These are phyloP conservation scores for Linum tenue DNA, from an alignment of 345 rosid genomes.

Conservation along the genomic window DNA sequence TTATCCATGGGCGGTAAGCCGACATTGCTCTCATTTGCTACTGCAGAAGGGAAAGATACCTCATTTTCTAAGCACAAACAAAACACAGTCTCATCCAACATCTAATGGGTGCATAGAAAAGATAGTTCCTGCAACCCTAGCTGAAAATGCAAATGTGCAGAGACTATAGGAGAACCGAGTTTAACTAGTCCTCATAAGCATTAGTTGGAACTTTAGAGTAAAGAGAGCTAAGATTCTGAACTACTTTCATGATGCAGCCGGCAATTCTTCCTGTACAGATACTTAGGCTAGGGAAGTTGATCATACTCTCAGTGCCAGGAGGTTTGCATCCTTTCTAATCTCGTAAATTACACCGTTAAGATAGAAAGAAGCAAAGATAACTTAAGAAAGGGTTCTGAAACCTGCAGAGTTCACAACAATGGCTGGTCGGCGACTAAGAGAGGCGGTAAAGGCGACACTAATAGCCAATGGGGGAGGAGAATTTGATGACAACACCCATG, in stretches of 20 bases:
- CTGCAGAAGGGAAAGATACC: neutral
- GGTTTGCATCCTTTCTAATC: conserved; percentile 23
- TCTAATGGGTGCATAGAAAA: too few species aligned
- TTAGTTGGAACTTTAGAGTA: neutral
- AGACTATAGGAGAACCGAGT: too few species aligned
- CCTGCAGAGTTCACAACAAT: conserved; percentile 50
- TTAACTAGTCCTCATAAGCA: neutral
- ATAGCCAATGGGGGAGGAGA: conserved; percentile 39
- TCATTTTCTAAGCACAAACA: too few species aligned
- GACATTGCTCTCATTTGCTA: neutral
- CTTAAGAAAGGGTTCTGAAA: neutral
- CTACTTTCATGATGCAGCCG: conserved; percentile 30
- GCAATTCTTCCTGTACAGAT: conserved; percentile 53
- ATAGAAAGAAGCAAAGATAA: neutral
- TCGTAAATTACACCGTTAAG: neutral
- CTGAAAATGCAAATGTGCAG: too few species aligned
- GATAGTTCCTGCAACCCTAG: too few species aligned
- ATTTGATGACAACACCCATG: conserved; percentile 26
- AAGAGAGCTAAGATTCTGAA: neutral
- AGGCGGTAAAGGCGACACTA: conserved; percentile 46
- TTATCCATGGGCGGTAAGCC: conserved; percentile 47
- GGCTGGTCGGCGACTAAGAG: conserved; percentile 50
- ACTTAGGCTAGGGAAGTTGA: conserved; percentile 36
- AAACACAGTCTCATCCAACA: too few species aligned
- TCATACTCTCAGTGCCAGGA: conserved; percentile 55